Conservation (phyloP, 2,329 filamentous ascomycete genomes). For the Fusarium austroafricanum region DNA sequence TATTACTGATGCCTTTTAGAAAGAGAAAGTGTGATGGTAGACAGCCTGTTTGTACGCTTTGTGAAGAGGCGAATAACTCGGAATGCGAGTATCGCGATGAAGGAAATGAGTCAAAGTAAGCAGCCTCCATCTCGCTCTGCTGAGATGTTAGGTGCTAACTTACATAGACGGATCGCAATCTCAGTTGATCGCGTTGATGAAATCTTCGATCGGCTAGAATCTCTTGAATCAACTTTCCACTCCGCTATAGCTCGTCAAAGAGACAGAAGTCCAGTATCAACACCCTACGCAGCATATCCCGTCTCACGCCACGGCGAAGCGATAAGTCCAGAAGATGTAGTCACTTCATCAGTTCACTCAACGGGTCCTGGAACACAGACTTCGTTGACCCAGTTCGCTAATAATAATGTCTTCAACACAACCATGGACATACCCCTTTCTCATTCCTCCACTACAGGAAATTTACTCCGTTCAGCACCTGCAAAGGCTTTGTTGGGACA, state of each 20-base stretch:
- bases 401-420: constrained; percentile 38
- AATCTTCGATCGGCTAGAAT: constrained; percentile 35
- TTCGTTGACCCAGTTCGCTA: constrained; percentile 30
- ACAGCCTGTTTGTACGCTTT: constrained; percentile 35
- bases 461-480: constrained; percentile 27
- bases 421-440: constrained; percentile 39
- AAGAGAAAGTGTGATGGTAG: constrained; percentile 40
- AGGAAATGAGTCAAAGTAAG: constrained; percentile 7
- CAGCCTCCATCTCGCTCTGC: accelerated
- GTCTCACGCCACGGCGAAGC: constrained; percentile 18
- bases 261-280: constrained; percentile 13
- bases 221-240: constrained; percentile 25
- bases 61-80: constrained; percentile 36
- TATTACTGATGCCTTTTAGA: background rate
- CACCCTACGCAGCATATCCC: background rate
- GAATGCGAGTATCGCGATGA: constrained; percentile 39
- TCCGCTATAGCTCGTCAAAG: constrained; percentile 20
- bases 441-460: constrained; percentile 34
- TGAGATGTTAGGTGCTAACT: accelerated
- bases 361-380: constrained; percentile 22
- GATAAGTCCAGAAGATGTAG: constrained; percentile 18
- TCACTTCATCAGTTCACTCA: constrained; percentile 24
- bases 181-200: constrained; percentile 34
- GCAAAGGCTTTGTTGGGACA: constrained; percentile 25
- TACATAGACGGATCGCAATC: background rate